Base-by-base conservation (phyloP, 2,329 filamentous ascomycete genomes). In the Sporothrix globosa region DNA sequence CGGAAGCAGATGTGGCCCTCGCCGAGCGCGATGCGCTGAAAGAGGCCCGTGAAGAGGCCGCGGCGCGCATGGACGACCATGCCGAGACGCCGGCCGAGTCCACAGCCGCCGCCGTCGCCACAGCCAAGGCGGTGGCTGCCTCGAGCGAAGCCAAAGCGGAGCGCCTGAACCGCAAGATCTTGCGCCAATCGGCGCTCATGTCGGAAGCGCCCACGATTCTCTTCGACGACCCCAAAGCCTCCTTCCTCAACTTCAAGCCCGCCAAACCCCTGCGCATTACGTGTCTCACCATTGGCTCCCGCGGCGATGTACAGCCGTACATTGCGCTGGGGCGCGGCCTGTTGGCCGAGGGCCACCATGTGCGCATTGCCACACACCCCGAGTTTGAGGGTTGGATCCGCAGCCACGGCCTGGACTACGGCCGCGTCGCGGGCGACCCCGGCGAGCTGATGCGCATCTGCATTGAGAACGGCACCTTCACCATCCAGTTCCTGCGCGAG, bases 381-480 rank as follows among this genome's bases (percentile, higher is more conserved):
- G 95, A 98, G 79, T 99, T 99, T 76, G 90, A 91, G 75, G 86
- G 84, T 17, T 99, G 95, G 94, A 88, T 99, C 58, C 88, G 93
- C 77, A 88, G 89, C n/a, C 93, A 98, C 77, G 96, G 95, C 0
- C 97, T 99, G 75, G 93, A 96, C 72, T 99, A 98, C 79, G 89
- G 88, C 4, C 89, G 91, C 9, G 91, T 99, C 0, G 93, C 91
- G 73, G 96, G 96, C 44, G 93, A 99, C 76, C 96, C 96, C 0
- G 92, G 89, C 44, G 95, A 98, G 80, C 85, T 99, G 60, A 98
- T 99, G 95, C 88, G 91, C 1, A 89, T 99, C 53, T 99, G 96
- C 77, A 95, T 98, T 65, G 93, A 98, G 78, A 93, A 98, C 77
- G 96, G 96, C 76, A 98, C 97, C 82, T 99, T 99, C 77, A 98